Evolutionary conservation across 495 filamentous ascomycete genomes (phyloP).

Genomic region (Neohortaea acidophila): DNA sequence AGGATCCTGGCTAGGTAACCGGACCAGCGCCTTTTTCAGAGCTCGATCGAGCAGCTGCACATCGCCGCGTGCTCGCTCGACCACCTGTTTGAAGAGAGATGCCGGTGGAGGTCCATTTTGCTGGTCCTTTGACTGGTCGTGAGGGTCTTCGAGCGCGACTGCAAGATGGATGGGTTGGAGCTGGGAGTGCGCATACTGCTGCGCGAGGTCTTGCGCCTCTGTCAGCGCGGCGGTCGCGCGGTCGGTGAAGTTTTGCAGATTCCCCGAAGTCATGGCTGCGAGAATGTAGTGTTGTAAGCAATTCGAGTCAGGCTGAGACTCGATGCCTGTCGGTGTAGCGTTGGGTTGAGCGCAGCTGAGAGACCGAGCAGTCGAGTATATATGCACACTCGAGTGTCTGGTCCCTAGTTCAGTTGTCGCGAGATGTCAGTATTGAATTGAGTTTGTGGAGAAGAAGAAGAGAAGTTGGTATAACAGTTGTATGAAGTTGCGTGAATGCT

Average conservation of each 20-base stretch:
- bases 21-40: slow-evolving; percentile 80
- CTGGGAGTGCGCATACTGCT: slow-evolving; percentile 81
- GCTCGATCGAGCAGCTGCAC: slow-evolving; percentile 72
- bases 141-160: slow-evolving; percentile 72
- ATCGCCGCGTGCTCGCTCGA: slow-evolving; percentile 88
- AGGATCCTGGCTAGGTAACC: slow-evolving; percentile 83
- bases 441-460: no score
- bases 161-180: slow-evolving; percentile 78
- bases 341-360: no score
- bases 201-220: slow-evolving; percentile 68
- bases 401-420: no score
- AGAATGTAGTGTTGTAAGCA: no score
- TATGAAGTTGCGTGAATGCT: no score
- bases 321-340: no score
- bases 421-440: no score
- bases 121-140: slow-evolving; percentile 62
- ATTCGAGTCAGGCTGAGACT: no score
- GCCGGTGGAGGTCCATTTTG: slow-evolving; percentile 42
- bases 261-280: no score
- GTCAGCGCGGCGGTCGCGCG: slow-evolving; percentile 72
- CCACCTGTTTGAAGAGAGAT: slow-evolving; percentile 77
- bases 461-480: no score
- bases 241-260: slow-evolving; percentile 94
- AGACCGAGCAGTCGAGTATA: no score
- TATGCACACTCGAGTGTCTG: no score